phyloP scores from a whole-genome alignment of 306 rosid species.

The Acacia confusa region DNA sequence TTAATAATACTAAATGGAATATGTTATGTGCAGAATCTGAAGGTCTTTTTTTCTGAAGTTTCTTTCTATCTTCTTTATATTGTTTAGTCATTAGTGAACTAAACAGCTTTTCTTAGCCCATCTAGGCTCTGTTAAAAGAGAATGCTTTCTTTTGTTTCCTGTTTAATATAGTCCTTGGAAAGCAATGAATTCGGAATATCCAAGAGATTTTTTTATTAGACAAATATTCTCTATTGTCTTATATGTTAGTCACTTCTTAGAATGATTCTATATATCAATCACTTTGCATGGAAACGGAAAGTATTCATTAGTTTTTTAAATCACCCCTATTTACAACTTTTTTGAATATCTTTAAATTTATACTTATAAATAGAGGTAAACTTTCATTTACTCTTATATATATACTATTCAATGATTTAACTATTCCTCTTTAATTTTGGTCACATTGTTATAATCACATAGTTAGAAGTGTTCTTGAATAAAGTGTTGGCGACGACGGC shows the following conservation, averaged over 20 bases:
- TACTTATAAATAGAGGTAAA: no score
- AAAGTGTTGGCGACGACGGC: accelerated
- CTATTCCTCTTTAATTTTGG: no score
- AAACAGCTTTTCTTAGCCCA: not conserved
- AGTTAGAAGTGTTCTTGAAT: no score
- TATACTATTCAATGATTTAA: no score
- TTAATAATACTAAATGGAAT: not conserved
- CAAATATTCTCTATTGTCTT: not conserved
- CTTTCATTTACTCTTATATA: no score
- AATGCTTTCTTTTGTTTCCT: not conserved
- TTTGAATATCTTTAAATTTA: no score
- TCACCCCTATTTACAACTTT: no score
- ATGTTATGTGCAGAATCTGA: not conserved
- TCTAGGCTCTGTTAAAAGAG: not conserved
- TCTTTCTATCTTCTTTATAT: not conserved
- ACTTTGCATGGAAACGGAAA: no score
- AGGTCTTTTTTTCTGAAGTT: not conserved
- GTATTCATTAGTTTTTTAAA: no score
- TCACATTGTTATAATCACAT: no score
- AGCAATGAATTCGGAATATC: not conserved
- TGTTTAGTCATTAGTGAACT: not conserved
- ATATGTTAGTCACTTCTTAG: not conserved
- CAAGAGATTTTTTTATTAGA: not conserved
- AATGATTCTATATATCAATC: no score
- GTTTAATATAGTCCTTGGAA: not conserved